phyloP scores from a whole-genome alignment of 305 asterid species.

The Plantago coronopus region DNA sequence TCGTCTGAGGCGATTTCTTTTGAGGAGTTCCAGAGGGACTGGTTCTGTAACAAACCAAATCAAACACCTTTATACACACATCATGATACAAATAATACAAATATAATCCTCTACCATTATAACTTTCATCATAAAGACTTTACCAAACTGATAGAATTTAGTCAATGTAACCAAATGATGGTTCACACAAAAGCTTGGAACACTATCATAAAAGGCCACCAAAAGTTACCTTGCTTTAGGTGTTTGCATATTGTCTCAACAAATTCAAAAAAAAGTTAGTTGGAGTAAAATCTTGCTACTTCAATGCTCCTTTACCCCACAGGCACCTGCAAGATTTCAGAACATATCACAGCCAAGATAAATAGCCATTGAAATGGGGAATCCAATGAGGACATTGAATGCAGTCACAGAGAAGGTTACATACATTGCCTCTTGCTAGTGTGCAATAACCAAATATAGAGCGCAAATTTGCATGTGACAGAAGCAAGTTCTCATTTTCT shows the following conservation, averaged over 20 bases:
- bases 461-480: neutral
- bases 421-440: neutral
- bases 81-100: too few relatives aligned
- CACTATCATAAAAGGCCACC: slow-evolving; percentile 27
- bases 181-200: slow-evolving; percentile 18
- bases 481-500: slow-evolving; percentile 1
- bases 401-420: slow-evolving; percentile 16
- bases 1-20: slow-evolving; percentile 46
- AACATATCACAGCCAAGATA: slow-evolving; percentile 27
- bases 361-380: neutral
- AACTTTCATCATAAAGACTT: slow-evolving; percentile 1
- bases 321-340: slow-evolving; percentile 31
- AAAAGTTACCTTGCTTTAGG: slow-evolving; percentile 64
- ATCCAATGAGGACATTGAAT: slow-evolving; percentile 22
- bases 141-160: neutral
- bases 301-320: slow-evolving; percentile 45
- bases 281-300: slow-evolving; percentile 23
- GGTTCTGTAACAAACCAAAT: slow-evolving; percentile 29
- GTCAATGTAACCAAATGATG: slow-evolving; percentile 30
- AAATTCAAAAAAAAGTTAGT: slow-evolving; percentile 22
- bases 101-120: too few relatives aligned
- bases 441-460: neutral
- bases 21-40: slow-evolving; percentile 37
- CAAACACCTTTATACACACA: neutral
- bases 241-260: slow-evolving; percentile 52